These are phyloP conservation scores for Colletotrichum eremochloae DNA, from an alignment of 2,329 filamentous ascomycete genomes.

Conservation along the genomic window DNA sequence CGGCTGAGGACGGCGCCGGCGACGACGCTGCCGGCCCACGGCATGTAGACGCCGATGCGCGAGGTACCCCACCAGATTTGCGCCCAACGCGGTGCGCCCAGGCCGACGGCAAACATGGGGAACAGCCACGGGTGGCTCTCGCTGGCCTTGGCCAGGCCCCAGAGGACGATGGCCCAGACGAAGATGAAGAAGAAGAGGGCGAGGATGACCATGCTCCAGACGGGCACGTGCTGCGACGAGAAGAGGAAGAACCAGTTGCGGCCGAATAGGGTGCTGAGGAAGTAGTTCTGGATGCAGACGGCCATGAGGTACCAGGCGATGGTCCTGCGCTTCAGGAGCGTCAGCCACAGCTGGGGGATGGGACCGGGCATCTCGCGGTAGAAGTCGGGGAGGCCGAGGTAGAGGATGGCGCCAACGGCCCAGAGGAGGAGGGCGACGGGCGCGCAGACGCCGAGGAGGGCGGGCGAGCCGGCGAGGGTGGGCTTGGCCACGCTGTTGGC, in stretches of 20 bases:
- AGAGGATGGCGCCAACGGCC: conserved; percentile 68
- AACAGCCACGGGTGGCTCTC: conserved; percentile 76
- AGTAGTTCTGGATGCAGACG: conserved; percentile 76
- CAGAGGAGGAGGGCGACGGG: conserved; percentile 71
- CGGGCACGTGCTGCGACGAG: conserved; percentile 66
- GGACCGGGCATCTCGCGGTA: conserved; percentile 74
- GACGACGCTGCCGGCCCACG: conserved; percentile 70
- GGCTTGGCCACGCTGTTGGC: conserved; percentile 36
- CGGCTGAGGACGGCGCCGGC: conserved; percentile 68
- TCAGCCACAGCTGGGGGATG: conserved; percentile 75
- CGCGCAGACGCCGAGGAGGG: conserved; percentile 62
- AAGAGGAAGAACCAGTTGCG: conserved; percentile 77
- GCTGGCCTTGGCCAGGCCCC: conserved; percentile 65
- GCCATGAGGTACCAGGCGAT: conserved; percentile 76
- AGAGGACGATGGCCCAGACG: conserved; percentile 68
- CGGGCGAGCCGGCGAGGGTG: conserved; percentile 50
- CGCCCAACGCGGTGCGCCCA: conserved; percentile 75
- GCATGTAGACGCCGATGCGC: conserved; percentile 71
- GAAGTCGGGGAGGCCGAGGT: conserved; percentile 73
- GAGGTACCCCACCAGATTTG: conserved; percentile 77
- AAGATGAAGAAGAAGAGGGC: conserved; percentile 67
- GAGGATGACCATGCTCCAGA: conserved; percentile 69
- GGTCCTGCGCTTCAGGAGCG: conserved; percentile 72
- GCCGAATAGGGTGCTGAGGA: conserved; percentile 74
- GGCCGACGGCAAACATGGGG: conserved; percentile 75